Percentiles rank a stretch among this genome's conserved stretches.
Conservation (phyloP, 768 basidiomycete genomes). For the Gymnopilus junonius region DNA sequence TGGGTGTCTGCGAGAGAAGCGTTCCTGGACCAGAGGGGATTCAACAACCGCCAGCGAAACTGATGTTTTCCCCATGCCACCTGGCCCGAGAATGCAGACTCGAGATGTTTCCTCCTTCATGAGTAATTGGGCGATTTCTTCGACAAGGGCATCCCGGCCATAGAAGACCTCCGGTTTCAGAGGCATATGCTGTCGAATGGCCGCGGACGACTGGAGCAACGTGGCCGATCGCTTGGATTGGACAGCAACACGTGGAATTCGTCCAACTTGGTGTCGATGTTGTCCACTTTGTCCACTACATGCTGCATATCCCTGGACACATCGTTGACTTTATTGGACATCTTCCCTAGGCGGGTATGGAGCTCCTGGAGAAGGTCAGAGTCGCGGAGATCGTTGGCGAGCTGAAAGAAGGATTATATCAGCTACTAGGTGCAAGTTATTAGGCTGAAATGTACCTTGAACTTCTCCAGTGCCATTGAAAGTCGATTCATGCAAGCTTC, state of each 20-base stretch:
- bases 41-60: conserved; percentile 37
- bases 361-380: conserved; percentile 1
- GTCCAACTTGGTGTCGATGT: conserved; percentile 1
- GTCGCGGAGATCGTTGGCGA: conserved; percentile 2
- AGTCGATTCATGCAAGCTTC: conserved; percentile 16
- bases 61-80: conserved; percentile 46
- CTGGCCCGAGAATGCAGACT: conserved; percentile 31
- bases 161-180: conserved; percentile 1
- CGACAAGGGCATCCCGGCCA: not conserved
- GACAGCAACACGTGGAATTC: conserved; percentile 2
- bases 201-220: not conserved
- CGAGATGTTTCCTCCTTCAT: conserved; percentile 4
- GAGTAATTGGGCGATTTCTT: not conserved
- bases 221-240: conserved; percentile 7
- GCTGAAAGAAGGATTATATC: not conserved
- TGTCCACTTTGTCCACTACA: not conserved
- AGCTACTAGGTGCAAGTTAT: not conserved
- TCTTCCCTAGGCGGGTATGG: not conserved
- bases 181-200: not conserved
- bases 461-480: conserved; percentile 6
- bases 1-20: conserved; percentile 14
- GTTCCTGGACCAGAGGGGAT: conserved; percentile 20
- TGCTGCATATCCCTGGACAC: not conserved
- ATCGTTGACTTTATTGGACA: not conserved
- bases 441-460: not conserved